These are phyloP conservation scores for Trichosporon ovoides DNA, from an alignment of 1,284 basidiomycete genomes.

Conservation along the genomic window DNA sequence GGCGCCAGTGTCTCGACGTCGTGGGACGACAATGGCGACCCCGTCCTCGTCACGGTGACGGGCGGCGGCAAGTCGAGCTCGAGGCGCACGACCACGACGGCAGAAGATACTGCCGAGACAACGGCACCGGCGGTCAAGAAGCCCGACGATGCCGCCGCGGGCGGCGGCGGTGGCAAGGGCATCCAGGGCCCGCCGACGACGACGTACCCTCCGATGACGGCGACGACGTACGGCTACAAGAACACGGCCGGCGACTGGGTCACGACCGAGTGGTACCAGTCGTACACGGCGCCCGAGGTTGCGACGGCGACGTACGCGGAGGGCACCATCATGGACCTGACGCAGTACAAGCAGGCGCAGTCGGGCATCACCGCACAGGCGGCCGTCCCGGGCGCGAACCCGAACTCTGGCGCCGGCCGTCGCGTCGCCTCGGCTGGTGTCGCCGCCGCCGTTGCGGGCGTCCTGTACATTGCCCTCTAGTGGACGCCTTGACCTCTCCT, in stretches of 20 bases:
- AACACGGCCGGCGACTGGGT: conserved; percentile 30
- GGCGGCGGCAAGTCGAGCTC: conserved; percentile 7
- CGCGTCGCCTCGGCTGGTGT: not conserved
- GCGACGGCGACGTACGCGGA: conserved; percentile 32
- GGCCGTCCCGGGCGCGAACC: not conserved
- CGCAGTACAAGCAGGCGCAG: conserved; percentile 23
- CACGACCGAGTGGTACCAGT: conserved; percentile 31
- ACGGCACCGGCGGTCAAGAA: conserved; percentile 8
- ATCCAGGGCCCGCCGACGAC: conserved; percentile 11
- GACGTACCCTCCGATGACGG: conserved; percentile 14
- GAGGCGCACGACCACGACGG: not conserved
- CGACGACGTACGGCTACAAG: conserved; percentile 28
- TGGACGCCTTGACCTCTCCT: not conserved
- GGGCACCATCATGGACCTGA: conserved; percentile 33
- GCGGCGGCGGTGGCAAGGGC: not conserved
- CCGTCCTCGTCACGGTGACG: not conserved
- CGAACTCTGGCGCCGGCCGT: not conserved
- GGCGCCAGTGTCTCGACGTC: conserved; percentile 5
- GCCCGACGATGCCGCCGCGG: not conserved
- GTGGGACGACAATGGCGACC: not conserved
- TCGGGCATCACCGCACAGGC: conserved; percentile 7
- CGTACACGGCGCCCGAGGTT: conserved; percentile 27
- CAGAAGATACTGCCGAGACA: conserved; percentile 3
- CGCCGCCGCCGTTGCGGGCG: not conserved
- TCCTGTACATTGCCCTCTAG: not conserved